These are phyloP conservation scores for Paraphoma sp. DNA, from an alignment of 2,329 filamentous ascomycete genomes.

Conservation along the genomic window DNA sequence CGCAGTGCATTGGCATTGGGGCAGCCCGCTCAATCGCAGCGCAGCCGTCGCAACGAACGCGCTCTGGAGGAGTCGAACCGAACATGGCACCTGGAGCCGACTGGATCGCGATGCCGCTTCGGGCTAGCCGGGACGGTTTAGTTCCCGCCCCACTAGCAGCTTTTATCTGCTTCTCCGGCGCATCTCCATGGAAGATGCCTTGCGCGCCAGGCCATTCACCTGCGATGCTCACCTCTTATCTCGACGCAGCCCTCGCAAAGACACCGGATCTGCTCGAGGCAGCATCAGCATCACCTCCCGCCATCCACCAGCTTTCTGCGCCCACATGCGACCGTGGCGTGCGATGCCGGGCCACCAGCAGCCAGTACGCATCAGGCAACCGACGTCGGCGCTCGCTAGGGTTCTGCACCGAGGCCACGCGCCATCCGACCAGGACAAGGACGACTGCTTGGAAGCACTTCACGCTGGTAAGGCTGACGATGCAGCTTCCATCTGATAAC, in stretches of 20 bases:
- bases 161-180: constrained; percentile 37
- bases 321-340: background rate
- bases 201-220: background rate
- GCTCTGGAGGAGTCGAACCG: constrained; percentile 20
- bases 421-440: constrained; percentile 20
- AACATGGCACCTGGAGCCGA: constrained; percentile 26
- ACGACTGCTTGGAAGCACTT: background rate
- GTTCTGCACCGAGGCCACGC: constrained; percentile 21
- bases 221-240: constrained; percentile 17
- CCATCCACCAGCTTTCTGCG: constrained; percentile 12
- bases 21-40: constrained; percentile 10
- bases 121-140: constrained; percentile 13
- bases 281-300: background rate
- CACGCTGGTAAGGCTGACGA: constrained; percentile 20
- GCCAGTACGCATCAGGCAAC: constrained; percentile 6
- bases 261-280: constrained; percentile 2
- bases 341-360: constrained; percentile 5
- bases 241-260: constrained; percentile 10
- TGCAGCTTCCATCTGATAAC: constrained; percentile 12
- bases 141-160: constrained; percentile 29
- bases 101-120: constrained; percentile 16
- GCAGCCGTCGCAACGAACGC: constrained; percentile 12
- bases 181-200: constrained; percentile 30
- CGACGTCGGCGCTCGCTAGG: constrained; percentile 24
- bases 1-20: constrained; percentile 8